phyloP scores from a whole-genome alignment of 352 stramenopile species.

The Pythium vanterpoolii region DNA sequence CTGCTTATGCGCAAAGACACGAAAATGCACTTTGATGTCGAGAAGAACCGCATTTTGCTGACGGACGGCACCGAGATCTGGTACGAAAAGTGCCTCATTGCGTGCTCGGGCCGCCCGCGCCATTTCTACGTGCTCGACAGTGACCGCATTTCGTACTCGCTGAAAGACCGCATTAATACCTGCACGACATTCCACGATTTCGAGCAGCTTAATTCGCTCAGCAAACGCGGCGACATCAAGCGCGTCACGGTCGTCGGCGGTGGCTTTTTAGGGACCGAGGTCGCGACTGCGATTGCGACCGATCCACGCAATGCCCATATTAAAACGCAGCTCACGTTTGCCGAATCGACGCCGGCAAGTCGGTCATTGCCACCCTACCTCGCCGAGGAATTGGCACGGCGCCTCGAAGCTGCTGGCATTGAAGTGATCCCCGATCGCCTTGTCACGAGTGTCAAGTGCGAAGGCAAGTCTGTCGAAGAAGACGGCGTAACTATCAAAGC shows the following conservation, averaged over 20 bases:
- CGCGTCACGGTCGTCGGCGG: slow-evolving; percentile 84
- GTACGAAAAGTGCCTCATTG: slow-evolving; percentile 88
- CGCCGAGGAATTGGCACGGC: slow-evolving; percentile 55
- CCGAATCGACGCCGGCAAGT: slow-evolving; percentile 41
- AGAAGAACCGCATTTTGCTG: slow-evolving; percentile 81
- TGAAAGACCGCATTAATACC: slow-evolving; percentile 86
- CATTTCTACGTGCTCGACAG: slow-evolving; percentile 89
- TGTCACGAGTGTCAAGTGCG: slow-evolving; percentile 73
- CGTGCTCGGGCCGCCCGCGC: slow-evolving; percentile 73
- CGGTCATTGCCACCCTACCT: slow-evolving; percentile 88
- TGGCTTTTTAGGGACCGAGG: slow-evolving; percentile 88
- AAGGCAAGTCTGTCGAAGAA: slow-evolving; percentile 35
- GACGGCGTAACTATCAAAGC: slow-evolving; percentile 53
- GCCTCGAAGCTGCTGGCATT: slow-evolving; percentile 56
- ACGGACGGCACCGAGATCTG: slow-evolving; percentile 74
- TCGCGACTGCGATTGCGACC: slow-evolving; percentile 71
- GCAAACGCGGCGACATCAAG: slow-evolving; percentile 41
- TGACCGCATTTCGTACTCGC: slow-evolving; percentile 73
- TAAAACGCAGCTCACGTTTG: slow-evolving; percentile 51
- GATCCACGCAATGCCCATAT: slow-evolving; percentile 49
- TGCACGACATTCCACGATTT: slow-evolving; percentile 83
- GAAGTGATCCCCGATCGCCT: slow-evolving; percentile 64
- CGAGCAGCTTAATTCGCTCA: slow-evolving; percentile 64
- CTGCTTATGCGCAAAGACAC: slow-evolving; percentile 72
- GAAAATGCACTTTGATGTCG: slow-evolving; percentile 75